These are phyloP conservation scores for Bolboschoenoplectus hybrid DNA, from an alignment of 202 grass and related monocot genomes.

Conservation along the genomic window DNA sequence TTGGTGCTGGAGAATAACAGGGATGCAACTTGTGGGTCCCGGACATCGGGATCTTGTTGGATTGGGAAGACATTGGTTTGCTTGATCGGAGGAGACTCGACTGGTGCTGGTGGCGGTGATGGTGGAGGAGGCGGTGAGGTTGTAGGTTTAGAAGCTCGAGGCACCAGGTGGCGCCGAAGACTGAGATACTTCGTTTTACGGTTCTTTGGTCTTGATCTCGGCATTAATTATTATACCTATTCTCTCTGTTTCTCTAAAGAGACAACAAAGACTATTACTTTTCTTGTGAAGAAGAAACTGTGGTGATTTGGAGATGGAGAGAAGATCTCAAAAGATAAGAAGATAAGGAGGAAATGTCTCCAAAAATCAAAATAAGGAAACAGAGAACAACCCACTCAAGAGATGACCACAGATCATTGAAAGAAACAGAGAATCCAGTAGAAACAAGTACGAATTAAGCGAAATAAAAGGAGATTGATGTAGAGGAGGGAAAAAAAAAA, in stretches of 20 bases:
- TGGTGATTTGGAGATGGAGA: background rate
- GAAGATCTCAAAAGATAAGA: background rate
- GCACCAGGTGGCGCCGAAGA: constrained; percentile 49
- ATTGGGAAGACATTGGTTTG: constrained; percentile 54
- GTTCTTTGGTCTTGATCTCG: constrained; percentile 36
- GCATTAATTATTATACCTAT: background rate
- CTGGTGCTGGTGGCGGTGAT: background rate
- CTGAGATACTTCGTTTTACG: constrained; percentile 78
- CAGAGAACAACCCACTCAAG: background rate
- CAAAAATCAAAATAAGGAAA: background rate
- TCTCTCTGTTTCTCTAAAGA: background rate
- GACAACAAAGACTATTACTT: background rate
- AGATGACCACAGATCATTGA: background rate
- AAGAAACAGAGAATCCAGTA: background rate
- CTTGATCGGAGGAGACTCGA: constrained; percentile 15
- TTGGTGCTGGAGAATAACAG: constrained; percentile 52
- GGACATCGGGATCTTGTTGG: constrained; percentile 53
- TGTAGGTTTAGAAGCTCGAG: background rate
- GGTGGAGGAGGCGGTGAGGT: background rate
- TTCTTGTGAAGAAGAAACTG: background rate
- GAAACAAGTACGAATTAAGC: background rate
- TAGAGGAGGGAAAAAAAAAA: background rate
- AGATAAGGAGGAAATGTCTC: background rate
- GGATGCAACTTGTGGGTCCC: constrained; percentile 48
- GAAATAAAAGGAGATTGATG: background rate